A percentile compares a stretch with the other conserved stretches of the same genome.
Evolutionary conservation across 805 yeast genomes (phyloP).

Genomic region (Candida quercuum): DNA sequence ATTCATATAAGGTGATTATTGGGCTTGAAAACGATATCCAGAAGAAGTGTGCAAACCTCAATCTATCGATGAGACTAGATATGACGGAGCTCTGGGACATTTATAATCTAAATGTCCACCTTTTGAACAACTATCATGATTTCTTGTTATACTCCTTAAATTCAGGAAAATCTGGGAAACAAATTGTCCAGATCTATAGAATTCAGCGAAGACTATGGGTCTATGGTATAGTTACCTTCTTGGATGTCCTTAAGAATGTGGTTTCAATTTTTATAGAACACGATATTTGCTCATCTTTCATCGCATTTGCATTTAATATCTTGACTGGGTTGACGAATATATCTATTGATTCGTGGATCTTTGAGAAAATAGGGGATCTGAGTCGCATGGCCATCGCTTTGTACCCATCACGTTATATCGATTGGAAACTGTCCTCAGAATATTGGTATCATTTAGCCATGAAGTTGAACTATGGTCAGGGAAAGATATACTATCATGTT

Average conservation of each 20-base stretch:
- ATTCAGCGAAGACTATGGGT: constrained; percentile 82
- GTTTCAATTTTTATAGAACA: constrained; percentile 71
- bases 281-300: constrained; percentile 72
- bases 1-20: constrained; percentile 65
- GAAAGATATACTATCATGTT: constrained; percentile 81
- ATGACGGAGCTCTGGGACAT: constrained; percentile 69
- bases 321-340: constrained; percentile 35
- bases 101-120: constrained; percentile 59
- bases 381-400: constrained; percentile 86
- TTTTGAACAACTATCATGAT: constrained; percentile 68
- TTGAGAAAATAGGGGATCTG: constrained; percentile 77
- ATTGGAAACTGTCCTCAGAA: constrained; percentile 81
- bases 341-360: constrained; percentile 49
- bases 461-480: constrained; percentile 74
- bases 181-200: constrained; percentile 70
- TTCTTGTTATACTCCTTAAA: constrained; percentile 65
- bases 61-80: constrained; percentile 45
- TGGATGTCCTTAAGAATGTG: constrained; percentile 72
- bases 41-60: constrained; percentile 60
- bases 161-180: constrained; percentile 73
- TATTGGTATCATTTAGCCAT: constrained; percentile 77
- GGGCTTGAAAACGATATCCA: constrained; percentile 65
- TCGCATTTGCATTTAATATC: constrained; percentile 60
- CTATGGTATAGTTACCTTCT: constrained; percentile 75
- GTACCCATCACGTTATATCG: constrained; percentile 72